Conservation (phyloP, 768 basidiomycete species). For the Austroboletus eburneus region DNA sequence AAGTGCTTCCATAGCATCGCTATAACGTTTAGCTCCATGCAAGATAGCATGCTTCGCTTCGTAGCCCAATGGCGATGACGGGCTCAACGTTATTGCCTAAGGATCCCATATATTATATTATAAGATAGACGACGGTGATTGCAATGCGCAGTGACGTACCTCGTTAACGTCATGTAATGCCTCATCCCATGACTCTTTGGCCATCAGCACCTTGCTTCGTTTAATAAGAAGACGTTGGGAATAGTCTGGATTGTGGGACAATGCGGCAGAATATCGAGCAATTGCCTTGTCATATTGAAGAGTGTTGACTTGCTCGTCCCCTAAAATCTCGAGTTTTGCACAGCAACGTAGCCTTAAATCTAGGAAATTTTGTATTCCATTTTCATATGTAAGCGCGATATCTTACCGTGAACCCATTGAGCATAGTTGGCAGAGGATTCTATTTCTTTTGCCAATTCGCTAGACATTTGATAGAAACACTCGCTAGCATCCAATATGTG, state of each 20-base stretch:
- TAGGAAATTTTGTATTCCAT: background rate
- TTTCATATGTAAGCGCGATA: no score
- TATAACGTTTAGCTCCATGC: background rate
- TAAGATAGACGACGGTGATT: no score
- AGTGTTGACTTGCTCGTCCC: background rate
- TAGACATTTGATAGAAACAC: no score
- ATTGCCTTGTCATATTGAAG: background rate
- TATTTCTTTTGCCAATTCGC: no score
- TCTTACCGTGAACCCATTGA: background rate
- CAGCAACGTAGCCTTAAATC: background rate
- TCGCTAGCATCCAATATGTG: no score
- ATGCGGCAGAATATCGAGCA: background rate
- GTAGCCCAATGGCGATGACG: background rate
- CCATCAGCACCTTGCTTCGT: background rate
- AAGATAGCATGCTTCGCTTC: background rate
- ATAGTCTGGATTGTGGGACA: background rate
- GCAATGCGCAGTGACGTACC: background rate
- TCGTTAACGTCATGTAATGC: background rate
- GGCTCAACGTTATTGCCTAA: background rate
- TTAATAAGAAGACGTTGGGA: background rate
- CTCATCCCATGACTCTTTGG: background rate
- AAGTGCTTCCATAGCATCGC: no score
- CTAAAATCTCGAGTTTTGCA: background rate
- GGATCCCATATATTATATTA: no score
- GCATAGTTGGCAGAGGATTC: background rate